Evolutionary conservation across 352 stramenopile species (phyloP).

Genomic region (Pythium aristosporum): DNA sequence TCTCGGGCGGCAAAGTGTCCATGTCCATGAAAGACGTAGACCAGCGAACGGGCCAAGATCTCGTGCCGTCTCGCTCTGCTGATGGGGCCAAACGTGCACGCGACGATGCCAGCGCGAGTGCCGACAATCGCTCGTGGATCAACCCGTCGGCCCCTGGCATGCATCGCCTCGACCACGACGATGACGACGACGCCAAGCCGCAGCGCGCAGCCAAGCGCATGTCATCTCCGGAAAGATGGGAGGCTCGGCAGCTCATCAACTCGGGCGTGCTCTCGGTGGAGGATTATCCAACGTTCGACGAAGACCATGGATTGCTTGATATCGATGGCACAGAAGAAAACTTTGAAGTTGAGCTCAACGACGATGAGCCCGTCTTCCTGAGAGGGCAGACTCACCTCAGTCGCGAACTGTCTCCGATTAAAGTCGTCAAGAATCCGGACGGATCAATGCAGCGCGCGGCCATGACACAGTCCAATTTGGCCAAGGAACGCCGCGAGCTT

Average conservation of each 20-base stretch:
- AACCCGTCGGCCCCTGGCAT: conserved; percentile 86
- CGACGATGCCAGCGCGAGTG: conserved; percentile 38
- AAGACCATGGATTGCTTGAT: conserved; percentile 89
- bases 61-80: conserved; percentile 91
- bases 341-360: conserved; percentile 95
- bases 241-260: conserved; percentile 97
- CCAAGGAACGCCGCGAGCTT: conserved; percentile 97
- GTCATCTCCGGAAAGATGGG: conserved; percentile 96
- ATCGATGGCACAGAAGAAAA: conserved; percentile 83
- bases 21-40: conserved; percentile 98
- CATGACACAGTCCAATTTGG: conserved; percentile 95
- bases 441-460: conserved; percentile 97
- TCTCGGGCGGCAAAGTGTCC: conserved; percentile 87
- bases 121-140: conserved; percentile 76
- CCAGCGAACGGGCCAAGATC: conserved; percentile 92
- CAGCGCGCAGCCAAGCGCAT: conserved; percentile 86
- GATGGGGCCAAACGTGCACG: conserved; percentile 55
- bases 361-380: conserved; percentile 97
- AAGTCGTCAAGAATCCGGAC: conserved; percentile 99
- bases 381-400: conserved; percentile 91
- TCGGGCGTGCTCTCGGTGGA: conserved; percentile 97
- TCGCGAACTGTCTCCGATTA: conserved; percentile 93
- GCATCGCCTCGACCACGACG: conserved; percentile 49
- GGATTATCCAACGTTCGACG: conserved; percentile 97
- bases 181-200: conserved; percentile 74